Conservation (phyloP, 2,329 filamentous ascomycete genomes). For the Cercospora sp. region DNA sequence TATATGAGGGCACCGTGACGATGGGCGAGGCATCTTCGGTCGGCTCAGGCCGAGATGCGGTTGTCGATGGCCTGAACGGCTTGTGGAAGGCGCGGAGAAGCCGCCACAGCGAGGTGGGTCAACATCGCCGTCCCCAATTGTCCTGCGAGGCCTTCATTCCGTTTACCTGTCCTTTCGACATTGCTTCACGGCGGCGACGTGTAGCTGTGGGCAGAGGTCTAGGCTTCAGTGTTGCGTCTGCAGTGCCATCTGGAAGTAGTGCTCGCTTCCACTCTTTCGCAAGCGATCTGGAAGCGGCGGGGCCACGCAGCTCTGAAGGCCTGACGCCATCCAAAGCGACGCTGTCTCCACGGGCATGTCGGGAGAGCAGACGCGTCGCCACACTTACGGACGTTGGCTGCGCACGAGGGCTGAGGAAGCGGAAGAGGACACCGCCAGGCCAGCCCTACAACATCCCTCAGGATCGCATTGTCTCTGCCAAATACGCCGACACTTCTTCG, state of each 20-base stretch:
- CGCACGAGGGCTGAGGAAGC: neutral
- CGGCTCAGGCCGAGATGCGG: neutral
- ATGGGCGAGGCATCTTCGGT: neutral
- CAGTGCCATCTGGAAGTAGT: neutral
- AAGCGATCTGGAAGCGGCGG: neutral
- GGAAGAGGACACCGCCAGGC: neutral
- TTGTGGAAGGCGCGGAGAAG: neutral
- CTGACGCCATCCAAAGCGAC: neutral
- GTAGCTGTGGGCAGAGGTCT: neutral
- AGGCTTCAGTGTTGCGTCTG: neutral
- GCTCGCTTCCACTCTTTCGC: neutral
- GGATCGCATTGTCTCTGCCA: neutral
- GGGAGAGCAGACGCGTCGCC: neutral
- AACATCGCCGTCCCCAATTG: neutral
- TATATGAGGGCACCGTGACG: neutral
- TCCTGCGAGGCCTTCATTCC: neutral
- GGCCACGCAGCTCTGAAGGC: neutral
- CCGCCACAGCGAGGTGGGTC: neutral
- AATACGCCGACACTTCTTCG: neutral
- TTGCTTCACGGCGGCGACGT: neutral
- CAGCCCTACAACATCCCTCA: neutral
- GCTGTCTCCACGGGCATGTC: neutral
- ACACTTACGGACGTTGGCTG: neutral
- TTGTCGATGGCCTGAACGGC: neutral
- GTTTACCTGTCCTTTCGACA: neutral